Percentiles rank a stretch among this genome's conserved stretches.
Conservation (phyloP, 371 early-diverging fungal genomes). For the Fennellomyces sp. region DNA sequence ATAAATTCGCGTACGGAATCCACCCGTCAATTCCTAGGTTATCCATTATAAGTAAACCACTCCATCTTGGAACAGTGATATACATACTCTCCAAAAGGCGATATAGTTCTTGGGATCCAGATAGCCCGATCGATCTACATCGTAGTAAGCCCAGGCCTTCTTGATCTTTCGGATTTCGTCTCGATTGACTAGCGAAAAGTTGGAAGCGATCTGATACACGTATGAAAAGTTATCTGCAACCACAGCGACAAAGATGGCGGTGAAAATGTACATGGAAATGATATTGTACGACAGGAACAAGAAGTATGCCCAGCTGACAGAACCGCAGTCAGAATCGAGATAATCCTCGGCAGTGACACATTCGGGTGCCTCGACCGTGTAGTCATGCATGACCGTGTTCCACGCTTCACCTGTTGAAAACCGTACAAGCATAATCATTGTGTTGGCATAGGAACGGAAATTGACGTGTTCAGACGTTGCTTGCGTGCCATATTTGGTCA, state of each 20-base stretch:
- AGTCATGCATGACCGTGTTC: slow-evolving; percentile 76
- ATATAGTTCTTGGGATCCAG: slow-evolving; percentile 52
- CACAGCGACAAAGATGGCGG: slow-evolving; percentile 73
- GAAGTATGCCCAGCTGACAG: slow-evolving; percentile 60
- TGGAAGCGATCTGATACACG: slow-evolving; percentile 66
- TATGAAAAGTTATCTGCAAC: slow-evolving; percentile 76
- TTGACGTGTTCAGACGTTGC: slow-evolving; percentile 61
- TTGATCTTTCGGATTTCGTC: slow-evolving; percentile 72
- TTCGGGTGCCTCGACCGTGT: slow-evolving; percentile 59
- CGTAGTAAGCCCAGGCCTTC: slow-evolving; percentile 62
- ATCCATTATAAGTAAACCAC: not conserved
- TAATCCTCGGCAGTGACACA: slow-evolving; percentile 63
- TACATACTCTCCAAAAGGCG: slow-evolving; percentile 49
- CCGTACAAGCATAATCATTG: slow-evolving; percentile 67
- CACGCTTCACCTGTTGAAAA: slow-evolving; percentile 77
- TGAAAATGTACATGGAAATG: slow-evolving; percentile 78
- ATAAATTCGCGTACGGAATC: slow-evolving; percentile 41
- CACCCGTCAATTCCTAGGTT: slow-evolving; percentile 41
- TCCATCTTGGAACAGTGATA: not conserved
- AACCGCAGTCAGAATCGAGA: slow-evolving; percentile 70
- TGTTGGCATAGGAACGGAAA: slow-evolving; percentile 58
- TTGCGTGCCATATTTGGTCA: slow-evolving; percentile 64
- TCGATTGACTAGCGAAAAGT: slow-evolving; percentile 63
- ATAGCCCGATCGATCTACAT: slow-evolving; percentile 56
- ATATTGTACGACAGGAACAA: slow-evolving; percentile 72